Evolutionary conservation across 352 stramenopile genomes (phyloP), one percentile per base, ranked within the genome.

Genomic region (Nothophytophthora sp.): DNA sequence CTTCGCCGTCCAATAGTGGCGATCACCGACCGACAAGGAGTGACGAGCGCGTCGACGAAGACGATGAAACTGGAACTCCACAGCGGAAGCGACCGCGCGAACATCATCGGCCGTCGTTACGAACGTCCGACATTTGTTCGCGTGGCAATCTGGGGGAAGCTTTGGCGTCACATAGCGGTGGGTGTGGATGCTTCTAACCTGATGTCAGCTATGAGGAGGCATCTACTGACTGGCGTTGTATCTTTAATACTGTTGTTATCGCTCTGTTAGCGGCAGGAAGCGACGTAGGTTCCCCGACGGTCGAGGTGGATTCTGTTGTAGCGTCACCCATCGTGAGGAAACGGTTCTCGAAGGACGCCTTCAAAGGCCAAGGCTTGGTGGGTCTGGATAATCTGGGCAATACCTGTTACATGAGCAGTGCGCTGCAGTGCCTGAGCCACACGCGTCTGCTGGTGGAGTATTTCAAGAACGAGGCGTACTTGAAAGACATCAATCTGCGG

Each of bases 351-450:
- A 81, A 87, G 15, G 79, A 90, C 38, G 79, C 81, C 0, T 92
- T 93, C 47, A 86, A 73, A 44, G 82, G 82, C 1, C 58, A 84
- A 35, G 85, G 85, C 1, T 62, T 97, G 11, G 88, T 98, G 4
- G 96, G 96, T 4, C 69, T 98, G 2, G 79, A 94, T 50, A 99
- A 99, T 56, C 65, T 99, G 19, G 96, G 97, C 19, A 99, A 99
- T 56, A 99, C 97, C 18, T 99, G 97, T 62, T 99, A 99, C 62
- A 97, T 99, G 78, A 99, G 98, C 60, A 98, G 88, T 35, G 96
- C 95, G 5, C 63, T 99, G 1, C 97, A 99, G 73, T 99, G 97
- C 50, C 78, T 99, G 22, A 97, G 85, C 29, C 92, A 99, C 67
- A 99, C 96, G 2, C 74, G 85, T 10, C 61, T 98, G 45, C 68